Evolutionary conservation across 2,329 filamentous ascomycete species (phyloP), one percentile per base, ranked within the genome.

Genomic region (Bimuria novae-zelandiae): DNA sequence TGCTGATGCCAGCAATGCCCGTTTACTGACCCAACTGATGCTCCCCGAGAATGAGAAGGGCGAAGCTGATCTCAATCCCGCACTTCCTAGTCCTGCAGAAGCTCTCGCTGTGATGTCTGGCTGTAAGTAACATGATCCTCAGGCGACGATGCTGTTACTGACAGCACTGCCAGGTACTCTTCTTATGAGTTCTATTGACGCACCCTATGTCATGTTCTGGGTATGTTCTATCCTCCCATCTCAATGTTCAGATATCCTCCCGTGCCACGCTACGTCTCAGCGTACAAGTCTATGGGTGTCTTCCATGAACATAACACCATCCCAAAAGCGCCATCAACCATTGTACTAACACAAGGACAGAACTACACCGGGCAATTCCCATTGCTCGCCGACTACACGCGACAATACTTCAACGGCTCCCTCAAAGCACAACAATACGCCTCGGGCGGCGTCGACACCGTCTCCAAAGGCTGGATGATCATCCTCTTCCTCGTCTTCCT

Each of bases 71-170:
- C 77, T 90, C 0, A 75, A 80, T 29, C 70, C 77, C 0, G 64
- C 72, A 0, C 70, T 87, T 0, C 90, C 90, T 0, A 89, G 86
- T 2, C 79, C 89, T n/a, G 86, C 84, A 0, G 90, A 94, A 71
- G 86, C 87, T 0, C 69, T 94, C 0, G 88, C 89, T 0, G 88
- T 90, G 0, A 80, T 92, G 62, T 82, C 83, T 0, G 84, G 84
- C 3, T 86, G 83, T 49, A 23, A 40, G 46, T 33, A 40, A 4
- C 22, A 17, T 8, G 3, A 25, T n/a, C 17, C 11, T n/a, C n/a
- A 14, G 12, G 2, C 40, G 3, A 8, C 8, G 7, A 12, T 2
- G 1, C 10, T 30, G 10, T 7, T 37, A 14, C 16, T 30, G n/a
- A 37, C 16, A 4, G n/a, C 25, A 1, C 16, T 21, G 19, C 35